Base-by-base conservation (phyloP, 495 filamentous ascomycete genomes). In the Bacidia rubella region DNA sequence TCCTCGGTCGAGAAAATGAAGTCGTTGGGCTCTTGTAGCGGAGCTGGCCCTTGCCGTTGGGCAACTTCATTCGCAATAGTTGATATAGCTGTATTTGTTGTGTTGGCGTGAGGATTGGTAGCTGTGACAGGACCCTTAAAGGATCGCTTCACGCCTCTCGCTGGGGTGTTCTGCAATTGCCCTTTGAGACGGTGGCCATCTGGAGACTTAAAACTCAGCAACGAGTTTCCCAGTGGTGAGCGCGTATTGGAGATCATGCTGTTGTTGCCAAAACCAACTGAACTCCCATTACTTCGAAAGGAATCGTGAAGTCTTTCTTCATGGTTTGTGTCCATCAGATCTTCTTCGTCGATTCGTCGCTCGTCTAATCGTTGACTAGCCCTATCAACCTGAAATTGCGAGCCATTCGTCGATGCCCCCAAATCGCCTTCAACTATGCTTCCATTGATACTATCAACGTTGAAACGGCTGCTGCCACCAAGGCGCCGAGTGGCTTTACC, bases 1-100 rank as follows among this genome's bases (percentile, higher is more conserved):
- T 63, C 63, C 59, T 82, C 78, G 3, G 78, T 82, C n/a, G 65
- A 61, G 4, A 78, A 62, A 29, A 82, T 71, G n/a, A 82, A 55
- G 48, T 74, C 69, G 44, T 75, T 72, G 20, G 68, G 55, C 60
- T 80, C 78, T 20, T 59, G 7, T 7, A 35, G 29, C 15, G 29
- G 29, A 15, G 29, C 29, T 15, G 29, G 5, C 29, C 29, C 29
- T 15, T 35, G 29, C 29, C 29, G 29, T 35, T 15, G 29, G 29
- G 29, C 29, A 7, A 35, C 29, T 5, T 35, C 29, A 7, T 15
- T 35, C 15, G 29, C 15, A 15, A 35, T 35, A 15, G 7, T 35
- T 15, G 29, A 15, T 35, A 35, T 7, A 5, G 29, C 29, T 35
- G 29, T 7, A 35, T 35, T 35, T 35, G 5, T 5, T 35, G 7